phyloP scores from a whole-genome alignment of 257 asterid genomes.

The Solanum ossicruentum region DNA sequence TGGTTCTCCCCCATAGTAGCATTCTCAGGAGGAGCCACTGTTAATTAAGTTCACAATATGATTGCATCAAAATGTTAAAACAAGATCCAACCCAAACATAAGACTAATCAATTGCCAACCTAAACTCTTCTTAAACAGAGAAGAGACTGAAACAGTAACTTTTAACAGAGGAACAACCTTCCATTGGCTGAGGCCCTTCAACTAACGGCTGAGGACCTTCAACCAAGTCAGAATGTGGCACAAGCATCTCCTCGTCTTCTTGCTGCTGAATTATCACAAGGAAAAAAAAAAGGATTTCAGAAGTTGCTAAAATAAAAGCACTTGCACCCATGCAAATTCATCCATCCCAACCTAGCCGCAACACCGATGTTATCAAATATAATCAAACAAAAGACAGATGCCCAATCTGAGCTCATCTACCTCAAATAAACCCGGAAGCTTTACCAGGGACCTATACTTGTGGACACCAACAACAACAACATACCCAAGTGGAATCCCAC shows the following conservation, averaged over 20 bases:
- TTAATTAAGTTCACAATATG: constrained; percentile 6
- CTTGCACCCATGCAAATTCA: not conserved
- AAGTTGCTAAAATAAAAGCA: not conserved
- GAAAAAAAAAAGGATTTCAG: not conserved
- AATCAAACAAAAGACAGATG: not conserved
- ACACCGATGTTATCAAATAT: not conserved
- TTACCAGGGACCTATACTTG: not conserved
- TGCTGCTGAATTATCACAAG: constrained; percentile 37
- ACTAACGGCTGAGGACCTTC: constrained; percentile 81
- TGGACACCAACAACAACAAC: too few species aligned
- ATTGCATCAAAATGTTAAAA: not conserved
- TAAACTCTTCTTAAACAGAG: not conserved
- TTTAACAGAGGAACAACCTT: constrained; percentile 35
- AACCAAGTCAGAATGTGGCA: constrained; percentile 66
- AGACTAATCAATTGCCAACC: not conserved
- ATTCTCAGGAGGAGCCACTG: constrained; percentile 51
- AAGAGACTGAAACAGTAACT: not conserved
- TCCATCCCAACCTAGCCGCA: not conserved
- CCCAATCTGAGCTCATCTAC: not conserved
- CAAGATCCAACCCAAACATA: not conserved
- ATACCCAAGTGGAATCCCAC: too few species aligned
- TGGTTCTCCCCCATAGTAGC: constrained; percentile 65
- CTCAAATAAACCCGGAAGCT: not conserved
- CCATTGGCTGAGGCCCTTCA: constrained; percentile 98
- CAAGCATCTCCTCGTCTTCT: constrained; percentile 92